These are phyloP conservation scores for Colletotrichum lindemuthianum DNA, from an alignment of 2,329 filamentous ascomycete species.

Conservation along the genomic window DNA sequence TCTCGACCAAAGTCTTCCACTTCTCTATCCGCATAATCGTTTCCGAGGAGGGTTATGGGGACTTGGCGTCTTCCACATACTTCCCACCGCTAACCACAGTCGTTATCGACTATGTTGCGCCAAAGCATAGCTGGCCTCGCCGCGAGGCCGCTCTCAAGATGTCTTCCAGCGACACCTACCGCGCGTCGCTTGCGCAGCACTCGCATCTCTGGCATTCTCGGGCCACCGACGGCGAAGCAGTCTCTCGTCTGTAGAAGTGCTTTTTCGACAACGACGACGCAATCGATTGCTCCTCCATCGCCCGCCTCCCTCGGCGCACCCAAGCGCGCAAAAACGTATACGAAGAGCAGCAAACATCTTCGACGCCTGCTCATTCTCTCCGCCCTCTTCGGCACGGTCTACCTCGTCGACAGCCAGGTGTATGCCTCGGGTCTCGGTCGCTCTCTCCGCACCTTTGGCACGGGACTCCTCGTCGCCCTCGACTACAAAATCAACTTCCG, in stretches of 20 bases:
- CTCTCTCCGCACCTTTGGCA: conserved; percentile 82
- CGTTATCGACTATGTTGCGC: conserved; percentile 40
- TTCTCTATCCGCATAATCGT: no score
- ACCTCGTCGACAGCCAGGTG: conserved; percentile 75
- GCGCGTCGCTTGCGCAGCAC: conserved; percentile 14
- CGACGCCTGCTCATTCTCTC: conserved; percentile 75
- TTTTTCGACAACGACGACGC: conserved; percentile 6
- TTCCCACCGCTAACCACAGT: not conserved
- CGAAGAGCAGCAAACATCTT: conserved; percentile 77
- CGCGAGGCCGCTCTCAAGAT: conserved; percentile 35
- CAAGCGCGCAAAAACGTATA: conserved; percentile 75
- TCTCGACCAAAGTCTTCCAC: no score
- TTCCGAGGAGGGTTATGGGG: conserved; percentile 16
- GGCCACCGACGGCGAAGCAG: not conserved
- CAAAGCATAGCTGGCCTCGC: conserved; percentile 41
- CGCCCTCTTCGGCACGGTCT: conserved; percentile 68
- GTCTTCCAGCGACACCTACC: conserved; percentile 14
- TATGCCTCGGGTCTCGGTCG: conserved; percentile 84
- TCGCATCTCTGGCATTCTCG: conserved; percentile 1
- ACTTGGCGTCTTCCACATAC: not conserved
- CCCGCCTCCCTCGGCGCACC: conserved; percentile 82
- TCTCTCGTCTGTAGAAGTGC: no score
- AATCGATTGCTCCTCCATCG: conserved; percentile 73
- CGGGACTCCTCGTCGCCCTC: conserved; percentile 81
- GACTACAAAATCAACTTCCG: conserved; percentile 99